These are phyloP conservation scores for Fusarium bactridioides DNA, from an alignment of 2,329 filamentous ascomycete species.

Conservation along the genomic window DNA sequence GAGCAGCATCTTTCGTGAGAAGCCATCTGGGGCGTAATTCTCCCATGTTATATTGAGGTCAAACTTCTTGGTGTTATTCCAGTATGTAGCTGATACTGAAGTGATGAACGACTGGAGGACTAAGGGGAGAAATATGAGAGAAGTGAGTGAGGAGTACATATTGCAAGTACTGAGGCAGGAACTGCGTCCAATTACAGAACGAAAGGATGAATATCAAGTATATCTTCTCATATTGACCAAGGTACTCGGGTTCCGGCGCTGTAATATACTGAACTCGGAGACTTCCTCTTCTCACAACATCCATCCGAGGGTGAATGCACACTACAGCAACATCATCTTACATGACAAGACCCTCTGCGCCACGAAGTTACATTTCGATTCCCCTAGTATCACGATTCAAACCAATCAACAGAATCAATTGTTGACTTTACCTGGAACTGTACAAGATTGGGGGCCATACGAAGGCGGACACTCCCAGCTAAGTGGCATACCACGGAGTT, in stretches of 20 bases:
- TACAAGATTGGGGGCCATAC: not conserved
- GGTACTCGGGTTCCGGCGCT: not conserved
- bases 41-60: constrained; percentile 49
- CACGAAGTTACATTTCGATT: not conserved
- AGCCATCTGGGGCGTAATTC: constrained; percentile 54
- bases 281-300: not conserved
- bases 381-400: not conserved
- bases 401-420: not conserved
- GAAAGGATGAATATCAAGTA: not conserved
- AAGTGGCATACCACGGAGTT: not conserved
- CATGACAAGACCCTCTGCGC: not conserved
- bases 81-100: constrained; percentile 1
- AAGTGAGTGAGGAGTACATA: constrained; percentile 8
- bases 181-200: not conserved
- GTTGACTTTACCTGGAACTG: not conserved
- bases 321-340: not conserved
- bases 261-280: constrained; percentile 3
- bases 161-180: not conserved
- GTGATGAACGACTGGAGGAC: constrained; percentile 6
- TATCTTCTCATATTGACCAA: too few species aligned
- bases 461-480: not conserved
- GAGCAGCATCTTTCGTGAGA: constrained; percentile 54
- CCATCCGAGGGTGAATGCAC: not conserved
- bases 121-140: constrained; percentile 5
- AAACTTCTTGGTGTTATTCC: constrained; percentile 34